Evolutionary conservation across 495 filamentous ascomycete genomes (phyloP).

Genomic region (Xylaria acuta): DNA sequence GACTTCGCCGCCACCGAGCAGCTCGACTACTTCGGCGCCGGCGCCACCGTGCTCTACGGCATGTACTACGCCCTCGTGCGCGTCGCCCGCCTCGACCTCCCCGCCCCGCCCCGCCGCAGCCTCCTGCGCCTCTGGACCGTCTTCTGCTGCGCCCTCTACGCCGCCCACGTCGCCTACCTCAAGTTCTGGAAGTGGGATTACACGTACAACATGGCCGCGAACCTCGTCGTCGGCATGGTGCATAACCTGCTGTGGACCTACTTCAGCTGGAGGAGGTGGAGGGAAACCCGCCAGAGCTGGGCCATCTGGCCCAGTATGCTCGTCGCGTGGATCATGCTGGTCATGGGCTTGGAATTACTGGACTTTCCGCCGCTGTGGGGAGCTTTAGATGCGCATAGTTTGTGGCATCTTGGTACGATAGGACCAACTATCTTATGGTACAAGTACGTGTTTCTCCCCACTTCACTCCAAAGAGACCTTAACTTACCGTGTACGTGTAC

Average conservation of each 20-base stretch:
- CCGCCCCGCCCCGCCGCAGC: constrained; percentile 59
- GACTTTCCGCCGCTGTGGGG: constrained; percentile 90
- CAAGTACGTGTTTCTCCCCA: constrained; percentile 68
- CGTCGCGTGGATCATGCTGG: constrained; percentile 88
- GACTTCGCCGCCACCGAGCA: constrained; percentile 89
- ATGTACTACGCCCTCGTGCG: constrained; percentile 83
- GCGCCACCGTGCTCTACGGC: constrained; percentile 88
- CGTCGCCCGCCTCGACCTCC: constrained; percentile 79
- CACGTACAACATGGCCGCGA: constrained; percentile 95
- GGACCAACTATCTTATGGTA: constrained; percentile 92
- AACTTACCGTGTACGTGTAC: not conserved
- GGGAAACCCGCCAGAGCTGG: constrained; percentile 72
- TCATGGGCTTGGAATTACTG: constrained; percentile 93
- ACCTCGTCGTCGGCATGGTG: constrained; percentile 80
- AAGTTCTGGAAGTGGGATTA: constrained; percentile 91
- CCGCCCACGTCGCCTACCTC: constrained; percentile 81
- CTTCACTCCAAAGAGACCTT: not conserved
- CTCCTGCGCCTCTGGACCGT: constrained; percentile 75
- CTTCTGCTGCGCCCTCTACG: constrained; percentile 73
- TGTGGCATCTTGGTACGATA: constrained; percentile 96
- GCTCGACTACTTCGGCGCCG: constrained; percentile 94
- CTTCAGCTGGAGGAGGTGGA: constrained; percentile 80
- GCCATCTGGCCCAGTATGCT: constrained; percentile 90
- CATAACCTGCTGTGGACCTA: constrained; percentile 86
- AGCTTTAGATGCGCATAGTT: constrained; percentile 88